Base-by-base conservation (phyloP, 208 protist genomes). In the Crithidia fasciculata region DNA sequence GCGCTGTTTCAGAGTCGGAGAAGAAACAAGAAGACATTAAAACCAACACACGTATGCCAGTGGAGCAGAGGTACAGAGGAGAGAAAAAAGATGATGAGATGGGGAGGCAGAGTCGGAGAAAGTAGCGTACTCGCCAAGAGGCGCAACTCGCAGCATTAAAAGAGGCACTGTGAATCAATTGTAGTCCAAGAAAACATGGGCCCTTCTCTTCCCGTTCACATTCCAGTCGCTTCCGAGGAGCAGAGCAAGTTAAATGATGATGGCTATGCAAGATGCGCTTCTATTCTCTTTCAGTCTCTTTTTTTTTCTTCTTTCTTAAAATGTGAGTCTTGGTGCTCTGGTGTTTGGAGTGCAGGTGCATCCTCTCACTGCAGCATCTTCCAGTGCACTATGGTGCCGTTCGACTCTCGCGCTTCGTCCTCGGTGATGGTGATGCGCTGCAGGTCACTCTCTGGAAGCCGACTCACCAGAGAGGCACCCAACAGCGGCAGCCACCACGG, bases 401-500 rank as follows among this genome's bases (percentile, higher is more conserved):
- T 88, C 15, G 82, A 83, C 39, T 79, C 79, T 15, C 77, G 53
- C 28, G 76, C 84, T 69, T 90, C 84, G 3, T 76, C 80, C 28
- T 47, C 69, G 12, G 82, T 86, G 40, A 92, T 88, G 19, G 70
- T 41, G 37, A 83, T 47, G 15, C 78, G 80, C 54, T 72, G 72
- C 65, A 92, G 49, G n/a, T 92, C 87, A 4, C 55, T 10, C 5
- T 83, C 54, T 13, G 84, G 47, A 4, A 92, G 67, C n/a, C 87
- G 76, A n/a, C 77, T 70, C 19, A 90, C 75, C 13, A 92, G 55
- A 0, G 84, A 90, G 4, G 74, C 87, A 6, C 87, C 87, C 8
- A 92, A n/a, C 8, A 92, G 47, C 50, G 86, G 78, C 2, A 90
- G 54, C 77, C 78, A 74, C 86, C 86, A 91, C 8, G 89, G 86